phyloP scores from a whole-genome alignment of 75 land plant species.

The Pinus taeda region DNA sequence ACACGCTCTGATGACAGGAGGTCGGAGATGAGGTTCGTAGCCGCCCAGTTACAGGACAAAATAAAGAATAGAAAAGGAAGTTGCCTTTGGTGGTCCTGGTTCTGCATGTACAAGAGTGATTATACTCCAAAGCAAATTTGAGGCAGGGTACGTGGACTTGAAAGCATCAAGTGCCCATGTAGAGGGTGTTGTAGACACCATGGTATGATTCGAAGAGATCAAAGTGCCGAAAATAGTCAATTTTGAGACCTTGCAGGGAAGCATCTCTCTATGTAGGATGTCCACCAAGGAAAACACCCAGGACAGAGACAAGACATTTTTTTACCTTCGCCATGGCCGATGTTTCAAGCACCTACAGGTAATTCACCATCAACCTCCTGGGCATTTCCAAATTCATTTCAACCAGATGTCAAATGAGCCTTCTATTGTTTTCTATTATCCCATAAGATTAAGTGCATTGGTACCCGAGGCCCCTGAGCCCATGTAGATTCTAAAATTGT shows the following conservation, averaged over 20 bases:
- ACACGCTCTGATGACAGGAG: neutral
- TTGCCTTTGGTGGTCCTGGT: slow-evolving; percentile 65
- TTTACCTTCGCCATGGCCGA: too few relatives aligned
- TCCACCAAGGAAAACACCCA: too few relatives aligned
- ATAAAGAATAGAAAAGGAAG: slow-evolving; percentile 91
- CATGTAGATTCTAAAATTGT: neutral
- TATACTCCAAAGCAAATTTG: slow-evolving; percentile 92
- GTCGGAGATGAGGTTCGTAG: slow-evolving; percentile 64
- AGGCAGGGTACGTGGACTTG: slow-evolving; percentile 79
- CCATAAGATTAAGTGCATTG: neutral
- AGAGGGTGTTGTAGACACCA: slow-evolving; percentile 71
- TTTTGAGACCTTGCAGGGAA: slow-evolving; percentile 85
- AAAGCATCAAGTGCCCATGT: slow-evolving; percentile 51
- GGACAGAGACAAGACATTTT: too few relatives aligned
- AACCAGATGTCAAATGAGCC: neutral
- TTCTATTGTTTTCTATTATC: slow-evolving; percentile 1
- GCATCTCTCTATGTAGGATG: slow-evolving; percentile 6
- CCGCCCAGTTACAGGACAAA: slow-evolving; percentile 42
- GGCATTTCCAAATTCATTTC: neutral
- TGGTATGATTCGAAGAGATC: slow-evolving; percentile 70
- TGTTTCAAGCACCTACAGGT: neutral
- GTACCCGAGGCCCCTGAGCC: neutral
- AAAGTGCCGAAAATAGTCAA: slow-evolving; percentile 40
- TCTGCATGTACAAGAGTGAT: slow-evolving; percentile 77
- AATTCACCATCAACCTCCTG: neutral